Base-by-base conservation (phyloP, 2,329 filamentous ascomycete genomes). In the Thelonectria rubi region DNA sequence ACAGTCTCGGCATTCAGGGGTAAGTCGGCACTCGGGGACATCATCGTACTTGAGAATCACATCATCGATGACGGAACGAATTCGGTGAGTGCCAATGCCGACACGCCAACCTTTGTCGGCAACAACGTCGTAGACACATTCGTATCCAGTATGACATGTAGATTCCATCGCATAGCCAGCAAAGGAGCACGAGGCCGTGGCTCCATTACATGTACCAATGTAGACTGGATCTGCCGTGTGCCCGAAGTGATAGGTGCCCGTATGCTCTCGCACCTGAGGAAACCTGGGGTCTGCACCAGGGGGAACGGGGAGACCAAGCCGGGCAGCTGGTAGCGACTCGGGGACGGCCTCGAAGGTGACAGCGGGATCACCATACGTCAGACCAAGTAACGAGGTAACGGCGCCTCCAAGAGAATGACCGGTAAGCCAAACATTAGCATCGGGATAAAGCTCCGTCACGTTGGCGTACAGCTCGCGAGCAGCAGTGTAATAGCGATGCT, bases 221-320 rank as follows among this genome's bases (percentile, higher is more conserved):
- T 90, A 99, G 34, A 99, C 89, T 0, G 95, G 95, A 76, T 99
- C 95, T 1, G 95, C 95, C 0, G 93, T 98, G 72, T 98, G 94
- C 4, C 95, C 95, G 74, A 97, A 94, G 76, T 99, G 95, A 73
- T 88, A 96, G 0, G 91, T 84, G 12, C 92, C 94, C 0, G 93
- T 96, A 71, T 88, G 85, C 60, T 86, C 79, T 43, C 92, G 84
- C 39, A 86, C 84, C 72, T 96, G 92, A 30, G 92, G 90, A 32
- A 86, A 82, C 43, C 85, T 82, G 21, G 92, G 85, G 70, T 94
- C 85, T 47, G 90, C 83, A 21, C 91, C 92, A 0, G 94, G 94
- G 12, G 95, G 94, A 0, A 88, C 85, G 0, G 94, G 94, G 8
- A 99, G 85, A 20, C 94, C 95, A 0, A 99, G 84, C 24, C 95